Base-by-base conservation (phyloP, 352 stramenopile species). In the Globisporangium canariense region DNA sequence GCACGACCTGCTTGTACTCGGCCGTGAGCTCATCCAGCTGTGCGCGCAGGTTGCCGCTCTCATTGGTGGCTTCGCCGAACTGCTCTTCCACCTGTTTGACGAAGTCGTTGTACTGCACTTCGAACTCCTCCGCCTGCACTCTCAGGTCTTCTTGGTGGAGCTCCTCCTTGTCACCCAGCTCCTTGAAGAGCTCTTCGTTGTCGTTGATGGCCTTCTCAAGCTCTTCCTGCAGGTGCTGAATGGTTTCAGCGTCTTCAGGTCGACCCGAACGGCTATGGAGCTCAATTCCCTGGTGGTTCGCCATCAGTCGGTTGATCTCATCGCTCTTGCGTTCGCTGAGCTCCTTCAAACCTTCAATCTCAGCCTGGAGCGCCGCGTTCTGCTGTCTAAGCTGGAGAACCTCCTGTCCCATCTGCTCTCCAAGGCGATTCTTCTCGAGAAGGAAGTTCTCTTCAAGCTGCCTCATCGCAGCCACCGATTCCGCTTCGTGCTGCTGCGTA, bases 91-190 rank as follows among this genome's bases (percentile, higher is more conserved):
- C 79, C 60, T 90, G 79, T 4, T 66, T 55, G 10, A 81, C 75
- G 4, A 83, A 79, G 4, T 81, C 73, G 40, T 75, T 88, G 60
- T 88, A 88, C 64, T 90, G 77, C 7, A 49, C 67, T 56, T 92
- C 79, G 30, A 86, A 86, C 36, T 85, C 75, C 22, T 58, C 69
- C 60, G 68, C 67, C 47, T 90, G 83, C 8, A 66, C 64, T 49
- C 77, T 77, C 34, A 92, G 58, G 3, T 71, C 70, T 66, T 89
- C 78, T 11, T 73, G 61, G 46, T 83, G 71, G 22, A 69, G 53
- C 36, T 73, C 62, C 30, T 89, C 71, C 36, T 87, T 85, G 18
- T 85, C 71, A 30, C 69, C 61, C 32, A 89, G 53, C 7, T 81
- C 73, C 25, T 80, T 76, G 5, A 74, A 67, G 2, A 90, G 55